Conservation (phyloP, 2,329 filamentous ascomycete species). For the Lachnellula hyalina region DNA sequence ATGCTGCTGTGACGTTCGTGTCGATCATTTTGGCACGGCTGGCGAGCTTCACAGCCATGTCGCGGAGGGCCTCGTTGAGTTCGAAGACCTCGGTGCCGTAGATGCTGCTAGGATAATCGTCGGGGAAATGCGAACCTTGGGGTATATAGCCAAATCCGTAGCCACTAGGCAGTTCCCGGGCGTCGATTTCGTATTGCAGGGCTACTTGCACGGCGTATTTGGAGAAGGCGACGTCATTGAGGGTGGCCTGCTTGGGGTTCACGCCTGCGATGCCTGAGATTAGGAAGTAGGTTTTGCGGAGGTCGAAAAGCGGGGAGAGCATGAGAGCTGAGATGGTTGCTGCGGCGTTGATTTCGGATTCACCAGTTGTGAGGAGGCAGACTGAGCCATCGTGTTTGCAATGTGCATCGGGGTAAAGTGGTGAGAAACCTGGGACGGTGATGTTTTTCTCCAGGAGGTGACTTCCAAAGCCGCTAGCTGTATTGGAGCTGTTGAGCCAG, state of each 20-base stretch:
- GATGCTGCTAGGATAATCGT: constrained; percentile 50
- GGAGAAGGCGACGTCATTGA: constrained; percentile 62
- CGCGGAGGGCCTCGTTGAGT: constrained; percentile 53
- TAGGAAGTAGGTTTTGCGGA: constrained; percentile 64
- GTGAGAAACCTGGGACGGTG: constrained; percentile 55
- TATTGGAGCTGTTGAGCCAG: constrained; percentile 52
- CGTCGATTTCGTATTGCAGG: constrained; percentile 70
- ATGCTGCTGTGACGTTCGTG: constrained; percentile 41
- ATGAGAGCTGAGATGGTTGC: constrained; percentile 57
- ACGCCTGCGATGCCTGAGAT: constrained; percentile 70
- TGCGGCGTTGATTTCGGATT: constrained; percentile 68
- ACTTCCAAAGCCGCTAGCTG: constrained; percentile 39
- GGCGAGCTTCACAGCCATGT: constrained; percentile 47
- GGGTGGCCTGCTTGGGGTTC: constrained; percentile 61
- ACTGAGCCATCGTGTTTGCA: constrained; percentile 54
- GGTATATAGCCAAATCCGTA: constrained; percentile 66
- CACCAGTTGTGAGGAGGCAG: constrained; percentile 56
- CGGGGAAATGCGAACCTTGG: constrained; percentile 50
- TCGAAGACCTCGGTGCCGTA: constrained; percentile 70
- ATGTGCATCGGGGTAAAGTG: constrained; percentile 53
- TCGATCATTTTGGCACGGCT: constrained; percentile 48
- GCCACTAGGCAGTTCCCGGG: constrained; percentile 59
- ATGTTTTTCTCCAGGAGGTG: constrained; percentile 49
- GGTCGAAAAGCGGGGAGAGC: constrained; percentile 57
- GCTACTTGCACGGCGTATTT: constrained; percentile 69